Evolutionary conservation across 768 basidiomycete genomes (phyloP).

Genomic region (Cystobasidium ongulense): DNA sequence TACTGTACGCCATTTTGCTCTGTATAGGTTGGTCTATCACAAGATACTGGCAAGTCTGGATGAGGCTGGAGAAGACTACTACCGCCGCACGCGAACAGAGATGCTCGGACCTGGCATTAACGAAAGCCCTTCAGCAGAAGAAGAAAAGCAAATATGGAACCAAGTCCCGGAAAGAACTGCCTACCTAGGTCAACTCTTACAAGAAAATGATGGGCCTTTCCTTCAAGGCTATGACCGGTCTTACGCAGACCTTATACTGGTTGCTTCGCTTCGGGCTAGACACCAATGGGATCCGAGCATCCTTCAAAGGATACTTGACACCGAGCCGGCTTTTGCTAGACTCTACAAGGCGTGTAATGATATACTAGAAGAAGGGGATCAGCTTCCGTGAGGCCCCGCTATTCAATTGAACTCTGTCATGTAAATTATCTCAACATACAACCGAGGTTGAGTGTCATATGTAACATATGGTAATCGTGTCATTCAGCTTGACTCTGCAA

Average conservation of each 20-base stretch:
- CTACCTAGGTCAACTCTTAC: neutral
- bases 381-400: no score
- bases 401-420: no score
- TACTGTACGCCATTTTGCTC: neutral
- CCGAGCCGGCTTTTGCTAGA: neutral
- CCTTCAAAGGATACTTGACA: neutral
- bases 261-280: neutral
- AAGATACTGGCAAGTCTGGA: neutral
- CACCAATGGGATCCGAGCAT: neutral
- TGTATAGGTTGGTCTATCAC: neutral
- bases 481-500: no score
- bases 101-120: neutral
- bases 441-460: no score
- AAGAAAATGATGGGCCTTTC: slow-evolving; percentile 13
- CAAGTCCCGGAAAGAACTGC: neutral
- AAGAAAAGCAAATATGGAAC: neutral
- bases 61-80: neutral
- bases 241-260: slow-evolving; percentile 8
- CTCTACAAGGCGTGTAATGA: neutral
- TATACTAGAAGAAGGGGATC: neutral
- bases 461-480: no score
- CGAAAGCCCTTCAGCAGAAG: neutral
- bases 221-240: neutral
- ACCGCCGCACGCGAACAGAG: neutral
- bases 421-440: no score